Percentiles rank a stretch among this genome's conserved stretches.
Conservation (phyloP, 2,329 filamentous ascomycete species). For the Shiraia bambusicola region DNA sequence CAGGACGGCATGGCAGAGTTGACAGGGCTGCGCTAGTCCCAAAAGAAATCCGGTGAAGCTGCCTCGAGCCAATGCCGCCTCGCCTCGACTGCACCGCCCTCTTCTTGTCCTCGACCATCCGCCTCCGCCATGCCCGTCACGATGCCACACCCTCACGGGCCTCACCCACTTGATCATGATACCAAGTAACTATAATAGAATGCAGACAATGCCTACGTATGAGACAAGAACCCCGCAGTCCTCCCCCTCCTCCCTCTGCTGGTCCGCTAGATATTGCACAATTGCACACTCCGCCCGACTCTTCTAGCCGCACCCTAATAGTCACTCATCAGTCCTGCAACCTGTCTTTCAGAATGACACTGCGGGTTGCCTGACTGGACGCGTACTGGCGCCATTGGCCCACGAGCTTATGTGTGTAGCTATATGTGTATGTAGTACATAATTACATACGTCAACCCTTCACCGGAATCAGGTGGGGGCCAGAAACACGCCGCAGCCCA, state of each 20-base stretch:
- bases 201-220: too few relatives aligned
- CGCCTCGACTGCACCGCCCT: not conserved
- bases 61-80: too few relatives aligned
- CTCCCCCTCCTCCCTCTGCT: slow-evolving; percentile 6
- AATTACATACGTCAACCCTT: slow-evolving; percentile 5
- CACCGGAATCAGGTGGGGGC: slow-evolving; percentile 24
- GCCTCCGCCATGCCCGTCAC: not conserved
- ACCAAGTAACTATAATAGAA: too few relatives aligned
- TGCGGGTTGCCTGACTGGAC: slow-evolving; percentile 2
- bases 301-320: not conserved
- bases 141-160: slow-evolving; percentile 12
- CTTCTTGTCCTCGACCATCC: slow-evolving; percentile 1
- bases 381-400: too few relatives aligned
- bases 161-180: slow-evolving; percentile 6
- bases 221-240: slow-evolving; percentile 12
- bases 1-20: too few relatives aligned
- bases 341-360: slow-evolving; percentile 12
- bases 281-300: slow-evolving; percentile 11
- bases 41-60: slow-evolving; percentile 6
- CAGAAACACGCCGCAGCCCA: slow-evolving; percentile 10
- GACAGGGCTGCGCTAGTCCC: slow-evolving; percentile 6
- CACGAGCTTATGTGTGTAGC: not conserved
- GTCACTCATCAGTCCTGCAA: not conserved
- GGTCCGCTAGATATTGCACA: slow-evolving; percentile 13
- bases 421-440: slow-evolving; percentile 6